Base-by-base conservation (phyloP, 2,329 filamentous ascomycete species). In the Colletotrichum shisoi region DNA sequence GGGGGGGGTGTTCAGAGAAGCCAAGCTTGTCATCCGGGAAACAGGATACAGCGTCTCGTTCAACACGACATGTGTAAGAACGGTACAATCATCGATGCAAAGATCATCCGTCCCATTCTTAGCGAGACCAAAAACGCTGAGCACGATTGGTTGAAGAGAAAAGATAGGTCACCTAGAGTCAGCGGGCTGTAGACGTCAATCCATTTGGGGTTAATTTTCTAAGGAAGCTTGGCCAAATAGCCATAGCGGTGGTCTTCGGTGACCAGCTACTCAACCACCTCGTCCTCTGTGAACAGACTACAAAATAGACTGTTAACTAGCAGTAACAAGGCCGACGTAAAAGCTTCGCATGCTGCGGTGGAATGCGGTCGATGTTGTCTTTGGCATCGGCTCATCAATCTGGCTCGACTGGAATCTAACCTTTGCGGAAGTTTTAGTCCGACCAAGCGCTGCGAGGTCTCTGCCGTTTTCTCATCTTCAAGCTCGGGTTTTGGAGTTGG, bases 391-490 rank as follows among this genome's bases (percentile, higher is more conserved):
- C 2, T 77, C 75, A 5, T 74, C 79, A 12, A 76, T 78, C 7
- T 81, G 80, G 59, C 68, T 81, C 31, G 79, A 79, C 3, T 75
- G 77, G 63, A 72, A 79, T 59, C 68, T 80, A 17, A 74, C 72
- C 13, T 65, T 71, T 63, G 69, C 77, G 65, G 73, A 79, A 67
- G 67, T 79, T 21, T 17, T 3, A 40, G 31, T 34, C 31, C 31
- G 31, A 34, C 31, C 39, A 17, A 40, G 39, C 15, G 31, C 15
- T 77, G 77, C 64, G 79, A 79, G 71, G 68, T 77, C 1, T 71
- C 31, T 76, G 3, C 75, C 83, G 4, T 83, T 81, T 81, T n/a
- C 63, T 85, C 53, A 77, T 83, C 69, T 71, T 70, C 8, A 75
- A 71, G 46, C 85, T 83, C 69, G 75, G 83, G 49, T 71, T 78